Evolutionary conservation across 495 filamentous ascomycete genomes (phyloP).

Genomic region (Daldinia caldariorum): DNA sequence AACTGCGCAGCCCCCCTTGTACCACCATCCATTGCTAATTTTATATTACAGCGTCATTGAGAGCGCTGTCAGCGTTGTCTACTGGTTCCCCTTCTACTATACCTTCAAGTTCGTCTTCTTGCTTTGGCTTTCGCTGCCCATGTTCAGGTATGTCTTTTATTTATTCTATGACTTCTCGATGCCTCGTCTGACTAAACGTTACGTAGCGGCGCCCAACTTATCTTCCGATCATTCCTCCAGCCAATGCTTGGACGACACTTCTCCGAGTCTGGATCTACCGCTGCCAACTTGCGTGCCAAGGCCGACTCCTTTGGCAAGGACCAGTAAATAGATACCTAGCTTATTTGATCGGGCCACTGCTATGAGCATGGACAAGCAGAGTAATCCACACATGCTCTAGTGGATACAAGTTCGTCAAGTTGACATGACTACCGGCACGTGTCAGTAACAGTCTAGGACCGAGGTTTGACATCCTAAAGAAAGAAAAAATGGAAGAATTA

Average conservation of each 20-base stretch:
- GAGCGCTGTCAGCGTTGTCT: conserved; percentile 90
- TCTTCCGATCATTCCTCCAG: conserved; percentile 96
- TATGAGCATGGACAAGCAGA: conserved; percentile 32
- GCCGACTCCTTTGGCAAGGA: conserved; percentile 77
- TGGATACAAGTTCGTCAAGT: conserved; percentile 21
- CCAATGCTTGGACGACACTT: conserved; percentile 94
- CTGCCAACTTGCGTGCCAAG: conserved; percentile 89
- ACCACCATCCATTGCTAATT: conserved; percentile 17
- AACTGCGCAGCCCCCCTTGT: not conserved
- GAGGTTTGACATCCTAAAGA: conserved; percentile 4
- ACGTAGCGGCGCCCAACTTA: conserved; percentile 88
- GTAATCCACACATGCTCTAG: conserved; percentile 31
- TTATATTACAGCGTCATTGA: conserved; percentile 73
- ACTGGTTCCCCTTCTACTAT: conserved; percentile 99
- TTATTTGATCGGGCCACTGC: conserved; percentile 8
- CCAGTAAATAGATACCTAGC: conserved; percentile 56
- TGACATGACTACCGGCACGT: conserved; percentile 19
- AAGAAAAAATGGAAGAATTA: conserved; percentile 14
- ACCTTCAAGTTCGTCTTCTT: conserved; percentile 98
- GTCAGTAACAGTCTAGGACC: conserved; percentile 5
- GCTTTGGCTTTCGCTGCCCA: conserved; percentile 96
- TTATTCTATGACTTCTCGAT: not conserved
- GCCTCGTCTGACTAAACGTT: conserved; percentile 31
- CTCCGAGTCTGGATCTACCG: conserved; percentile 73
- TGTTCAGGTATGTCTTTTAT: conserved; percentile 76